These are phyloP conservation scores for Phanerodontia chrysosporium DNA, from an alignment of 768 basidiomycete genomes.

Conservation along the genomic window DNA sequence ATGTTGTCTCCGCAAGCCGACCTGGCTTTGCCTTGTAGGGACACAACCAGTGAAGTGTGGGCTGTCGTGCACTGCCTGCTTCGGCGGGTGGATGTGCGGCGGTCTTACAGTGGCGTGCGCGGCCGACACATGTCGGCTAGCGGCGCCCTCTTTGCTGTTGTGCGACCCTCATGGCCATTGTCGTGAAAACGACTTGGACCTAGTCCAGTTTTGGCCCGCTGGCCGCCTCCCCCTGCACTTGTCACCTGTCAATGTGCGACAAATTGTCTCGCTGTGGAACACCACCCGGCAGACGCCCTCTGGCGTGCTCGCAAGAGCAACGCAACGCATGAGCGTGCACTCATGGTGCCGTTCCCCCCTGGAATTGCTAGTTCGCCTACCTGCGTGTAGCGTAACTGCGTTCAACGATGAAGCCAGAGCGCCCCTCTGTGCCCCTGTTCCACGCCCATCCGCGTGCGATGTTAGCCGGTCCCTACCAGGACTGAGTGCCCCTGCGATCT, in stretches of 20 bases:
- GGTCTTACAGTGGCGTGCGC: constrained; percentile 3
- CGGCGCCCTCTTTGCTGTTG: background rate
- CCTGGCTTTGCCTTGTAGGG: background rate
- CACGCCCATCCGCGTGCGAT: background rate
- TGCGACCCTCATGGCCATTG: background rate
- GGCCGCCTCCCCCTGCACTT: no score
- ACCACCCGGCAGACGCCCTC: background rate
- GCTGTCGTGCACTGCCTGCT: background rate
- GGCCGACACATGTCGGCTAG: background rate
- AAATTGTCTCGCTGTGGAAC: background rate
- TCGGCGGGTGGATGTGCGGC: background rate
- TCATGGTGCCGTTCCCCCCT: no score
- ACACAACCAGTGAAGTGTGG: background rate
- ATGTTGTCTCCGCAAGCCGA: background rate
- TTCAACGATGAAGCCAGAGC: background rate
- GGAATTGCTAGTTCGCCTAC: background rate
- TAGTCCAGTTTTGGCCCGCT: no score
- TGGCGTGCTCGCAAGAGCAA: background rate
- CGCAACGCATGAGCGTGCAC: background rate
- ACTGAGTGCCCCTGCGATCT: background rate
- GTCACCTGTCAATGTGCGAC: no score
- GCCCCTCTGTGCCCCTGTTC: background rate
- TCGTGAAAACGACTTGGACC: background rate
- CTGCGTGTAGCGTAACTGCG: background rate
- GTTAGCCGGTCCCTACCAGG: background rate